Evolutionary conservation across 495 filamentous ascomycete species (phyloP).

Genomic region (Penicillium malachiteum): DNA sequence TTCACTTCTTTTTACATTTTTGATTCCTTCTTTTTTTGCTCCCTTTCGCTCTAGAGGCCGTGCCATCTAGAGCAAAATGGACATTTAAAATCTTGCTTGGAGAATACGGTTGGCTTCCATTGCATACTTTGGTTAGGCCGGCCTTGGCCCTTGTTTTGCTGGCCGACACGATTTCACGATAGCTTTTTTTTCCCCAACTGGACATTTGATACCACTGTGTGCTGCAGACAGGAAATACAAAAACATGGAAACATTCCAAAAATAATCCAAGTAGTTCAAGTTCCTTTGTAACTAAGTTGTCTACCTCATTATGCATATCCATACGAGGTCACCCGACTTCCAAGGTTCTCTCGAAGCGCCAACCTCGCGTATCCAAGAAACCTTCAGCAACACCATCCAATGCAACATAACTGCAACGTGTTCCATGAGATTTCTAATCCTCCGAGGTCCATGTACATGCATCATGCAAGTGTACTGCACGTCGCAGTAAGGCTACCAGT

Average conservation of each 20-base stretch:
- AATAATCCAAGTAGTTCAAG: background rate
- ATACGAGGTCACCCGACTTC: too few species aligned
- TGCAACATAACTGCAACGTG: background rate
- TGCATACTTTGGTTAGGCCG: constrained; percentile 1
- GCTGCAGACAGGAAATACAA: background rate
- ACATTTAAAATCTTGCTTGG: constrained; percentile 7
- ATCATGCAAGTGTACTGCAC: background rate
- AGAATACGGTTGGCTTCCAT: constrained; percentile 5
- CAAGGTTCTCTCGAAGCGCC: too few species aligned
- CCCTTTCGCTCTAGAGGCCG: background rate
- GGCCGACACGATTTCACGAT: constrained; percentile 14
- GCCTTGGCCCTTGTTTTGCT: constrained; percentile 4
- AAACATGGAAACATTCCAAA: background rate
- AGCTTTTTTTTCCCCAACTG: constrained; percentile 3
- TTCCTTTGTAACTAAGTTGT: too few species aligned
- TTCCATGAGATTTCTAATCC: too few species aligned
- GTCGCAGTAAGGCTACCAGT: background rate
- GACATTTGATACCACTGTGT: constrained; percentile 6
- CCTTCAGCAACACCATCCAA: background rate
- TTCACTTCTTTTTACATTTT: constrained; percentile 1
- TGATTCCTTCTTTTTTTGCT: background rate
- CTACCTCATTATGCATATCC: background rate
- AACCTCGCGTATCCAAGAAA: too few species aligned
- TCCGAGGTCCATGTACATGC: background rate
- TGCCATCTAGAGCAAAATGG: background rate